Evolutionary conservation across 106 monocot genomes (phyloP).

Genomic region (Dendrobium nobile): DNA sequence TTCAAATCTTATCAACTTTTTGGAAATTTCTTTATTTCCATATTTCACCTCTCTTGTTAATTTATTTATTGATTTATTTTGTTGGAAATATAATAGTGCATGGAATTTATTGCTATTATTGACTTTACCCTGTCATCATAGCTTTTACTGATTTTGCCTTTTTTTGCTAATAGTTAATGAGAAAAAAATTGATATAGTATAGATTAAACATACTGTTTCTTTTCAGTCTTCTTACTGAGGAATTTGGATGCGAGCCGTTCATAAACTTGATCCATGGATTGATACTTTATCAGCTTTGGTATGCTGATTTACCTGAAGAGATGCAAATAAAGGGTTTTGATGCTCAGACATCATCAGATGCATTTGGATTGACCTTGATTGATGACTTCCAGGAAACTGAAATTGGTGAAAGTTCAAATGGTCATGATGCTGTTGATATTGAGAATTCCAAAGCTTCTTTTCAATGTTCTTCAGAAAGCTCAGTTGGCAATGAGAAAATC

Average conservation of each 20-base stretch:
- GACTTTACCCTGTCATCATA: not conserved
- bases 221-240: conserved; percentile 53
- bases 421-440: conserved; percentile 31
- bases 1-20: not conserved
- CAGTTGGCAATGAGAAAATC: conserved; percentile 40
- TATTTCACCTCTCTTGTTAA: not conserved
- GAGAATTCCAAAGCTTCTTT: conserved; percentile 18
- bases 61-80: not conserved
- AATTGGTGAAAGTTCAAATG: conserved; percentile 30
- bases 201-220: conserved; percentile 4
- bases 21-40: not conserved
- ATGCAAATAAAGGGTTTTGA: conserved; percentile 45
- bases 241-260: conserved; percentile 33
- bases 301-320: conserved; percentile 48
- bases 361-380: conserved; percentile 6
- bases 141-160: not conserved
- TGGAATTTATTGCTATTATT: not conserved
- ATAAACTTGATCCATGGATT: conserved; percentile 60
- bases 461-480: conserved; percentile 47
- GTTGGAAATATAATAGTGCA: not conserved
- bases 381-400: conserved; percentile 22
- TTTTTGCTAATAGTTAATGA: not conserved
- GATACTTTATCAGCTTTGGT: conserved; percentile 65
- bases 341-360: conserved; percentile 6
- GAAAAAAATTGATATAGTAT: not conserved